phyloP scores from a whole-genome alignment of 169 alveolate genomes.

The Theileria annulata region DNA sequence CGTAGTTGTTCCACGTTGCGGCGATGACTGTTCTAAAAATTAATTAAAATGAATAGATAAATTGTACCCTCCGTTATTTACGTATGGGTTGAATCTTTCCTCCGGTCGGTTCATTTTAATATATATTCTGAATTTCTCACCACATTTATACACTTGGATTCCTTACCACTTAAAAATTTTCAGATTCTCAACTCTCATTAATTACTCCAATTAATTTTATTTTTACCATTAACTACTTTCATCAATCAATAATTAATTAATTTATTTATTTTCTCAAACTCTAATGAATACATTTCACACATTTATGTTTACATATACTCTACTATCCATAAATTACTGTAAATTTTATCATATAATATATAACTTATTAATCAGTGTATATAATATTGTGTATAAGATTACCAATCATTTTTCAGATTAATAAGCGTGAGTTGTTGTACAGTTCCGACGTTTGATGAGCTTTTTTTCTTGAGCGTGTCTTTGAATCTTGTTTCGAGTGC shows the following conservation, averaged over 20 bases:
- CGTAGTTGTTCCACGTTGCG: slow-evolving; percentile 89
- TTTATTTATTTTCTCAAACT: not conserved
- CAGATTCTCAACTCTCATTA: not conserved
- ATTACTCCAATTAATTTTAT: no score
- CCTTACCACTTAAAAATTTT: not conserved
- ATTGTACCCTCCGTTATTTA: slow-evolving; percentile 79
- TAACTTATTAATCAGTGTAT: not conserved
- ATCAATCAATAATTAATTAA: no score
- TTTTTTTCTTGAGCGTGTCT: slow-evolving; percentile 43
- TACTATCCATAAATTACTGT: not conserved
- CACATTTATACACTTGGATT: not conserved
- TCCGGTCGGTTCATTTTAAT: slow-evolving; percentile 11
- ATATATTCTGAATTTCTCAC: not conserved
- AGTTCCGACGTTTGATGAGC: slow-evolving; percentile 19
- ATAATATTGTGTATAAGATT: not conserved
- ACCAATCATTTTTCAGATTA: slow-evolving; percentile 13
- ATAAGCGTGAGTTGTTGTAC: slow-evolving; percentile 1
- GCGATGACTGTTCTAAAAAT: slow-evolving; percentile 82
- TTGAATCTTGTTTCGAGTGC: slow-evolving; percentile 50
- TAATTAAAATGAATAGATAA: not conserved
- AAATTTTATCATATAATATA: not conserved
- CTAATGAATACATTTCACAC: not conserved
- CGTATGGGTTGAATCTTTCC: slow-evolving; percentile 69
- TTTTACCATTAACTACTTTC: no score
- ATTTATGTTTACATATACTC: not conserved